Percentiles rank a stretch among this genome's conserved stretches.
phyloP scores from a whole-genome alignment of 2,329 filamentous ascomycete genomes.

The Fusarium paranaense region DNA sequence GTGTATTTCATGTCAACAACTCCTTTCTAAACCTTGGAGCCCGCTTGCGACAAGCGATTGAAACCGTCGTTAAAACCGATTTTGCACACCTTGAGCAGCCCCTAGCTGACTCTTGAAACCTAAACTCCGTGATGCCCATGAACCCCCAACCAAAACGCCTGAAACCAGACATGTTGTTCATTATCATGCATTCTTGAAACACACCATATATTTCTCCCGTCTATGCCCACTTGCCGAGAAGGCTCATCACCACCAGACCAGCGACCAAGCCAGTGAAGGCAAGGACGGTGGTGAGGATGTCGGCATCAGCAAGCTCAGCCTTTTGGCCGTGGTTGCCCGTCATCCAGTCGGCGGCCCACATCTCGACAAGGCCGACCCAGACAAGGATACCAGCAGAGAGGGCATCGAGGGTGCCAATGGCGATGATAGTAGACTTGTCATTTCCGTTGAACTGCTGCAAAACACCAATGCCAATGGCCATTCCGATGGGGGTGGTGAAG shows the following conservation, averaged over 20 bases:
- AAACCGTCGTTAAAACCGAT: not conserved
- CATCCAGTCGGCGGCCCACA: constrained; percentile 82
- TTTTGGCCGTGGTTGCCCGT: constrained; percentile 55
- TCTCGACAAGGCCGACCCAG: constrained; percentile 85
- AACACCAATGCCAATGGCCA: constrained; percentile 83
- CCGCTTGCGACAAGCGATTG: constrained; percentile 15
- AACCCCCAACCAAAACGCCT: constrained; percentile 8
- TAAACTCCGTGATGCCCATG: constrained; percentile 21
- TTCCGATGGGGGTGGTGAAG: constrained; percentile 80
- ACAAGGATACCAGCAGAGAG: constrained; percentile 79
- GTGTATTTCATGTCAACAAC: constrained; percentile 1
- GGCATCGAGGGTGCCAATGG: constrained; percentile 79
- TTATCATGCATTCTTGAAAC: not conserved
- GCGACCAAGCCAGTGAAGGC: constrained; percentile 66
- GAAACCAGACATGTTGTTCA: constrained; percentile 7
- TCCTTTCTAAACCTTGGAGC: constrained; percentile 11
- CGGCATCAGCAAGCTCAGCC: constrained; percentile 65
- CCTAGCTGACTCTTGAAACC: constrained; percentile 3
- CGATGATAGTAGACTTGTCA: constrained; percentile 73
- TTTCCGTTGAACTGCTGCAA: constrained; percentile 79
- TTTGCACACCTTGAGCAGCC: constrained; percentile 4
- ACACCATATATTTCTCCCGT: not conserved
- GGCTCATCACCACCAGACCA: constrained; percentile 76
- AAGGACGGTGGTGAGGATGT: constrained; percentile 58
- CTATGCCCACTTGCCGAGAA: constrained; percentile 81